Evolutionary conservation across 208 protist species (phyloP).

Genomic region (Trypanosoma platydactyli): DNA sequence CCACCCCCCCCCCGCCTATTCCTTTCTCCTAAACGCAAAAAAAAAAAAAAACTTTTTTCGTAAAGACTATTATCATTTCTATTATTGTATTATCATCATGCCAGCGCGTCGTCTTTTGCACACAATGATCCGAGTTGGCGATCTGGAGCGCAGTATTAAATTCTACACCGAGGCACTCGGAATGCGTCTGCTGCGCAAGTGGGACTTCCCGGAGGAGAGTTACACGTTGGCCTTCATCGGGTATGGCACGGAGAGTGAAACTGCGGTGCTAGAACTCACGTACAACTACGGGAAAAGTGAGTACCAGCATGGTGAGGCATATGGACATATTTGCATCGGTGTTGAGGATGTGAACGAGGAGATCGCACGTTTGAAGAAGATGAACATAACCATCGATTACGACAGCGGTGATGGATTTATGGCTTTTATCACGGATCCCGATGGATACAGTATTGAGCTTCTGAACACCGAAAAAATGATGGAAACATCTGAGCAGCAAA

Average conservation of each 20-base stretch:
- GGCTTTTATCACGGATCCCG: conserved; percentile 83
- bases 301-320: conserved; percentile 74
- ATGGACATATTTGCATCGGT: conserved; percentile 85
- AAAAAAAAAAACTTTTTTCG: neutral
- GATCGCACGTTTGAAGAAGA: conserved; percentile 41
- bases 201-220: conserved; percentile 73
- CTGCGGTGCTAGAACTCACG: conserved; percentile 81
- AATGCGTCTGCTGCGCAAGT: conserved; percentile 79
- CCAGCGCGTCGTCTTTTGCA: conserved; percentile 58
- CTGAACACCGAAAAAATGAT: conserved; percentile 81
- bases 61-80: neutral
- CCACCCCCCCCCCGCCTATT: too few species aligned
- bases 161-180: conserved; percentile 82
- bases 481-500: conserved; percentile 45
- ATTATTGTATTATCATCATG: conserved; percentile 19
- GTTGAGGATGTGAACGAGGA: conserved; percentile 69
- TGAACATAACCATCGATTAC: conserved; percentile 70
- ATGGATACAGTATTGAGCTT: conserved; percentile 86
- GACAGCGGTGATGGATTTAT: conserved; percentile 77
- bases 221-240: conserved; percentile 85
- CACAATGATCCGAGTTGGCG: conserved; percentile 88
- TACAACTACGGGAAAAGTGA: conserved; percentile 81
- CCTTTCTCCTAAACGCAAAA: neutral
- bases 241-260: conserved; percentile 63
- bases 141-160: conserved; percentile 77